Evolutionary conservation across 2,329 filamentous ascomycete genomes (phyloP).

Genomic region (Raffaelea deltoideospora): DNA sequence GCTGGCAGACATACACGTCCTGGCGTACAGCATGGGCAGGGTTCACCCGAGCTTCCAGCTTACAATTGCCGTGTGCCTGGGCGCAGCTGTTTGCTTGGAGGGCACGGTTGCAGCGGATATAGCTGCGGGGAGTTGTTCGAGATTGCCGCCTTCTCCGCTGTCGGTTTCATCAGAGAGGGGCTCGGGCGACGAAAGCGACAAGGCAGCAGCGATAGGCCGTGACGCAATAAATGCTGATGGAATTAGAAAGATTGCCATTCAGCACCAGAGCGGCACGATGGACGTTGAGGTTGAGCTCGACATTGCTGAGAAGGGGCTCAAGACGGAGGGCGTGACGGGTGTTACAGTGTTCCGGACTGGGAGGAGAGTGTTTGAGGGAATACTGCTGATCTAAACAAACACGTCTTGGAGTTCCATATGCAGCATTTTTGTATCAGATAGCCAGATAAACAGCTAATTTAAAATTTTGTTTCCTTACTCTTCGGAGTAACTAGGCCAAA

Average conservation of each 20-base stretch:
- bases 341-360: constrained; percentile 17
- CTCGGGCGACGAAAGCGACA: no score
- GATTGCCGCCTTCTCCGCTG: neutral
- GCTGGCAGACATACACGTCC: constrained; percentile 23
- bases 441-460: no score
- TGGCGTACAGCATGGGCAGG: constrained; percentile 33
- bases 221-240: neutral
- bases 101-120: constrained; percentile 19
- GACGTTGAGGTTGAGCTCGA: constrained; percentile 11
- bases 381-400: no score
- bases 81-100: constrained; percentile 24
- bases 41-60: constrained; percentile 37
- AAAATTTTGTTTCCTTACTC: no score
- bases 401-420: no score
- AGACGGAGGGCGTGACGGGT: constrained; percentile 12
- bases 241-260: constrained; percentile 9
- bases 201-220: no score
- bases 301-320: constrained; percentile 8
- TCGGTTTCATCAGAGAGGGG: no score
- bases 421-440: no score
- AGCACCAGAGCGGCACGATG: constrained; percentile 12
- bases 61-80: constrained; percentile 32
- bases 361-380: constrained; percentile 18
- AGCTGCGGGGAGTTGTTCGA: neutral
- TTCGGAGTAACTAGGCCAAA: no score